A percentile compares a stretch with the other conserved stretches of the same genome.
Conservation (phyloP, 768 basidiomycete species). For the Boletus sensibilis region DNA sequence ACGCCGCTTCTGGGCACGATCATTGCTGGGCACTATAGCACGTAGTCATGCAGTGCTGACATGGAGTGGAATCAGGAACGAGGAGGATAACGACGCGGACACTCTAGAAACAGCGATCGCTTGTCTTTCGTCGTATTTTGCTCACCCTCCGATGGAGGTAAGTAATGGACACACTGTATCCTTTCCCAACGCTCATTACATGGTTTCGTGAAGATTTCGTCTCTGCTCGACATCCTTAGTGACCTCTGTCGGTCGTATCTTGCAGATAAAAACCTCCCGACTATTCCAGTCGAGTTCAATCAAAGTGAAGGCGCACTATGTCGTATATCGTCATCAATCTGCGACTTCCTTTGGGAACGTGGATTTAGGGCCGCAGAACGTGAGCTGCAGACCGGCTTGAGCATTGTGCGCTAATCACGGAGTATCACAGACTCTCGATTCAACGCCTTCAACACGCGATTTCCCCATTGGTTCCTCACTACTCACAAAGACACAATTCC, state of each 20-base stretch:
- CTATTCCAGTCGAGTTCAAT: constrained; percentile 31
- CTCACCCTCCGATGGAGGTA: constrained; percentile 44
- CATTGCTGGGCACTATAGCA: constrained; percentile 44
- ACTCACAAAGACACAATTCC: constrained; percentile 52
- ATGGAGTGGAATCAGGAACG: constrained; percentile 33
- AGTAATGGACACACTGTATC: constrained; percentile 8
- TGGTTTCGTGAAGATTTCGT: constrained; percentile 36
- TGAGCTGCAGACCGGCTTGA: constrained; percentile 25
- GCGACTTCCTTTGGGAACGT: constrained; percentile 47
- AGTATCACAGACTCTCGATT: constrained; percentile 36
- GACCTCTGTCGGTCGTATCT: constrained; percentile 42
- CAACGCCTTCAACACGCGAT: constrained; percentile 48
- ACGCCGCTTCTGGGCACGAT: constrained; percentile 50
- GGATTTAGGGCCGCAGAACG: constrained; percentile 47
- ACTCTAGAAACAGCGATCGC: constrained; percentile 48
- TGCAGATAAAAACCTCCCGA: constrained; percentile 20
- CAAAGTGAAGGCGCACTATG: constrained; percentile 32
- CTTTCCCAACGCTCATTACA: not conserved
- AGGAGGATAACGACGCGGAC: constrained; percentile 8
- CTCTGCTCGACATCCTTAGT: constrained; percentile 40
- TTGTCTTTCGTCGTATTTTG: constrained; percentile 54
- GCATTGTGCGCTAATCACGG: not conserved
- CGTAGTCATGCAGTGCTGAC: constrained; percentile 39
- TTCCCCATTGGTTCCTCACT: constrained; percentile 58
- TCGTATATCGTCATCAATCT: constrained; percentile 43